Evolutionary conservation across 257 asterid species (phyloP).

Genomic region (Catharanthus roseus): DNA sequence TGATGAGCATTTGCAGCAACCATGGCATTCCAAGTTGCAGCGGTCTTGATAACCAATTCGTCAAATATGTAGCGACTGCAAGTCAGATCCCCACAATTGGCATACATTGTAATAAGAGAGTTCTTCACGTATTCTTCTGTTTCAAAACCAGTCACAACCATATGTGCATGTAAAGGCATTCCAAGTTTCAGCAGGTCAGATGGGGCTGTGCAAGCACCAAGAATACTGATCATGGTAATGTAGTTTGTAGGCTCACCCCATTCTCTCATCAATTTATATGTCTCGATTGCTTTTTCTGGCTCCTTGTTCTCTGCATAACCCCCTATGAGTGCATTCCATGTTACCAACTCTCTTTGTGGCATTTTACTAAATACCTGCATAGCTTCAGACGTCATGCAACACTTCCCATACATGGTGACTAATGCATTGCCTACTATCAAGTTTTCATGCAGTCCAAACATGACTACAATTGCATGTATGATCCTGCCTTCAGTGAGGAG

Average conservation of each 20-base stretch:
- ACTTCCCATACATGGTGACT: slow-evolving; percentile 79
- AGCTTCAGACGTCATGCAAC: slow-evolving; percentile 54
- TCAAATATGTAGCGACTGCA: slow-evolving; percentile 57
- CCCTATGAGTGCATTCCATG: slow-evolving; percentile 84
- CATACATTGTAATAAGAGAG: slow-evolving; percentile 80
- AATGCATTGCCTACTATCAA: slow-evolving; percentile 77
- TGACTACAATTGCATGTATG: slow-evolving; percentile 52
- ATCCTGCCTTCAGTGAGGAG: slow-evolving; percentile 50
- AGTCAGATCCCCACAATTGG: slow-evolving; percentile 67
- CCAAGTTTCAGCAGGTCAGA: slow-evolving; percentile 49
- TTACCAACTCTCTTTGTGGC: slow-evolving; percentile 61
- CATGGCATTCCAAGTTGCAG: slow-evolving; percentile 77
- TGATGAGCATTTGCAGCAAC: slow-evolving; percentile 70
- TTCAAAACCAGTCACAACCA: slow-evolving; percentile 45
- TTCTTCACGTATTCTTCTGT: slow-evolving; percentile 64
- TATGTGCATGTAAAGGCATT: slow-evolving; percentile 62
- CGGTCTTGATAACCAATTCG: slow-evolving; percentile 33
- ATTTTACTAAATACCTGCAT: slow-evolving; percentile 45
- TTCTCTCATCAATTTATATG: slow-evolving; percentile 52
- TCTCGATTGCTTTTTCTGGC: slow-evolving; percentile 38
- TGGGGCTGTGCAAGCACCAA: slow-evolving; percentile 58
- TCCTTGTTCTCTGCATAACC: slow-evolving; percentile 57
- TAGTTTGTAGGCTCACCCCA: slow-evolving; percentile 45
- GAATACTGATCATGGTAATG: slow-evolving; percentile 60
- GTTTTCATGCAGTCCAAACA: slow-evolving; percentile 52